Base-by-base conservation (phyloP, 192 early-diverging fungal species). In the Spinellus fusiger region DNA sequence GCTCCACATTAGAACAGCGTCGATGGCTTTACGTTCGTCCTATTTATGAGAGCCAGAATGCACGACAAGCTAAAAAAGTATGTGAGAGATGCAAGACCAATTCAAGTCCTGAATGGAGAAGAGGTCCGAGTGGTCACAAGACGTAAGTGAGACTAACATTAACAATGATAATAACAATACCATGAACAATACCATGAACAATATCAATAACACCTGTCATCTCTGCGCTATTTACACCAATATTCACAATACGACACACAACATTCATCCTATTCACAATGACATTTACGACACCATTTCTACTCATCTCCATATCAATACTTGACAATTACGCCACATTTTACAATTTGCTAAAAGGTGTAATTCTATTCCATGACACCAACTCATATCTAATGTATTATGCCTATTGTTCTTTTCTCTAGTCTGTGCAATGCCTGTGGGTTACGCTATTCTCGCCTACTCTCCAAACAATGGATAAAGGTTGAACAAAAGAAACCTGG, bases 391-490 rank as follows among this genome's bases (percentile, higher is more conserved):
- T 3, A 44, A n/a, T 44, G 40, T n/a, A 12, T 12, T 44, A 44
- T 44, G n/a, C 26, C 27, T 35, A 6, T 0, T 1, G 20, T 28
- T 27, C 13, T 49, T 35, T 27, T 23, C 12, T 1, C n/a, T 53
- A 66, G 54, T 15, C 46, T 59, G n/a, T 66, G 64, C 35, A 66
- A 66, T 66, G 64, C 64, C 0, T 66, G 64, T 52, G 64, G 64
- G 18, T 28, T 66, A 32, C 28, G 64, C 13, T 66, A 66, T 38
- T 57, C 64, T 31, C 47, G 64, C 23, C 40, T 26, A 13, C 33
- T 66, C 4, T 20, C 64, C 4, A 66, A 59, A 22, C 48, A 66
- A 10, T 44, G 40, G 40, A 12, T 12, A 44, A 44, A 44, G 10
- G 3, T 18, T n/a, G 40, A 44, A 12, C 40, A n/a, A 3, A 18